Evolutionary conservation across 768 basidiomycete species (phyloP), one percentile per base, ranked within the genome.

Genomic region (Calvatia gigantea): DNA sequence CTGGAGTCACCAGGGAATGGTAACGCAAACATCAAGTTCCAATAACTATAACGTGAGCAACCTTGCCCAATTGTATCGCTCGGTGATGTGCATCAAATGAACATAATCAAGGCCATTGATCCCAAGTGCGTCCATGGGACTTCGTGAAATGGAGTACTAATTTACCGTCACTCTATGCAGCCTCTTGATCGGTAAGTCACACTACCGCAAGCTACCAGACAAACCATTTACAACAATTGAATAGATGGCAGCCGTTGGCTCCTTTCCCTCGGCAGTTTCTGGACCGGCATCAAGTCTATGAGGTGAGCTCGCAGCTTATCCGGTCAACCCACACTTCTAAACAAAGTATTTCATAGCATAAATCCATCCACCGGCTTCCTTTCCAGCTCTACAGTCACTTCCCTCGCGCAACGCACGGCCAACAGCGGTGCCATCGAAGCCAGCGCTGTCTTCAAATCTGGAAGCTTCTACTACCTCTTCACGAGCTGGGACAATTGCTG

Each of bases 401-500:
- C 75, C 5, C 69, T 82, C 38, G 76, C 81, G 31, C 65, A 72
- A 52, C 77, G 80, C 38, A 74, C 78, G 3, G 74, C 71, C 0
- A 65, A 70, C 56, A 63, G 62, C 41, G 77, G 77, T 2, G 79
- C 79, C 14, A 74, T 81, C 48, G 82, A 84, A 61, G 81, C 77
- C 17, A 74, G 75, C 49, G 67, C 67, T 37, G 69, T 82, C 37
- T 79, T 68, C 65, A 74, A 79, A 60, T 62, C 63, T 57, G 71
- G 73, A 31, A 72, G 59, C 46, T 82, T 67, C 60, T 83, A 75
- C 65, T 84, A 83, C 59, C 70, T 84, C 15, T 84, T 84, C 66
- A 72, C 76, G 0, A 77, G 76, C 8, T 83, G 81, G 81, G 81
- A 82, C 58, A 67, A 66, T 2, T 83, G 81, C 66, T 82, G 82